Evolutionary conservation across 2,329 filamentous ascomycete genomes (phyloP), one percentile per base, ranked within the genome.

Genomic region (Alternaria sp.): DNA sequence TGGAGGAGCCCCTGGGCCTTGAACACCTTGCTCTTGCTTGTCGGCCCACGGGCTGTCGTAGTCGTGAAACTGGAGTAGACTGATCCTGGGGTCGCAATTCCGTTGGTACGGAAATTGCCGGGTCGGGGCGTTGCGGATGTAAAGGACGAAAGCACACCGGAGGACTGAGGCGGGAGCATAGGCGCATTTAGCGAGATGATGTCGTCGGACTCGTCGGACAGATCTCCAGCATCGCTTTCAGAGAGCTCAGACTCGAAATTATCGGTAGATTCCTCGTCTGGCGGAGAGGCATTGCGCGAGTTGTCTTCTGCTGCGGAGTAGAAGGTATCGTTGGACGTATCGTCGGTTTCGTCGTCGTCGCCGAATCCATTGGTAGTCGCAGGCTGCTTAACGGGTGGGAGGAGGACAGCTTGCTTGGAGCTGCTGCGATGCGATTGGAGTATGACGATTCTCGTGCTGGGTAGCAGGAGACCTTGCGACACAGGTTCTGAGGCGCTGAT

Each of bases 401-500:
- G 49, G 74, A 81, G 44, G 74, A 80, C 46, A 81, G 69, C 73
- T 79, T 75, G 75, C 84, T 81, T 87, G 89, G 72, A 76, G 83
- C 75, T 66, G 83, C 75, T 66, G 43, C 72, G 74, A 59, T 87
- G 86, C 82, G 84, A 67, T 84, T 86, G 86, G 48, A 91, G 89
- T 22, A 98, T 84, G 24, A 99, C 89, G 58, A 99, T 92, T 71
- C 91, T 93, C 16, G 94, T 99, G 12, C 83, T 86, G 0, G 92
- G 85, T 8, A 89, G 85, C 47, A 99, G 77, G 5, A 95, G 78
- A 8, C 95, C 95, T 78, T 99, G 95, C 6, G 92, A 88, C 16
- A 98, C 93, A 8, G 95, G 95, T 76, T 99, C 95, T 75, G 94
- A 98, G n/a, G 96, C 88, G 48, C 92, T 89, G 62, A 98, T 91